Percentiles rank a stretch among this genome's conserved stretches.
phyloP scores from a whole-genome alignment of 768 basidiomycete species.

The Mycena galopus region DNA sequence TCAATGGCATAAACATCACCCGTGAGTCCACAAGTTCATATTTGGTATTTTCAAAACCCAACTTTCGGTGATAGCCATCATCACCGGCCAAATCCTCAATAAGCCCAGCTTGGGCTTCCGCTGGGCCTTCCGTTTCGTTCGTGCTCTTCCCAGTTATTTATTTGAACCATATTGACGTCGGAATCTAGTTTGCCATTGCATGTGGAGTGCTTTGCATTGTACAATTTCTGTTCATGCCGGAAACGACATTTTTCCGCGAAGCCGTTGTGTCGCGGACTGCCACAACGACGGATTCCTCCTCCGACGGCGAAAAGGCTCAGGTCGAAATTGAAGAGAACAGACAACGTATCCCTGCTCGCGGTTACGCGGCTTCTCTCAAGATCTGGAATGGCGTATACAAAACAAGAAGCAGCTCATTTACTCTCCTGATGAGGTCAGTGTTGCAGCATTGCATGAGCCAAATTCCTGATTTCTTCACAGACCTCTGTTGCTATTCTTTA shows the following conservation, averaged over 20 bases:
- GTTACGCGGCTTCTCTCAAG: slow-evolving; percentile 15
- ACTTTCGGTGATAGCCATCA: neutral
- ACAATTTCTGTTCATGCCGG: slow-evolving; percentile 28
- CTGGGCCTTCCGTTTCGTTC: slow-evolving; percentile 28
- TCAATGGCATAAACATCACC: slow-evolving; percentile 24
- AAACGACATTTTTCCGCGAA: slow-evolving; percentile 27
- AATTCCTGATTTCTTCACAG: neutral
- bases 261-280: neutral
- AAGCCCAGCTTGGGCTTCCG: slow-evolving; percentile 18
- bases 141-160: neutral
- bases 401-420: slow-evolving; percentile 10
- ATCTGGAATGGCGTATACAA: slow-evolving; percentile 22
- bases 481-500: slow-evolving; percentile 26
- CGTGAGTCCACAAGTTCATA: slow-evolving; percentile 1
- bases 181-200: slow-evolving; percentile 28
- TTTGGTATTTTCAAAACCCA: neutral
- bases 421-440: slow-evolving; percentile 18
- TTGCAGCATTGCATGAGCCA: too few species aligned
- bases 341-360: neutral
- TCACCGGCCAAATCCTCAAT: slow-evolving; percentile 25
- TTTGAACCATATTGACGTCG: neutral
- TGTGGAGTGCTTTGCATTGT: slow-evolving; percentile 20
- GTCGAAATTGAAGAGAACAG: slow-evolving; percentile 4
- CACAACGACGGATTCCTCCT: neutral
- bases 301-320: slow-evolving; percentile 10